Conservation (phyloP, 2,329 filamentous ascomycete genomes). For the Pseudogymnoascus sp. region DNA sequence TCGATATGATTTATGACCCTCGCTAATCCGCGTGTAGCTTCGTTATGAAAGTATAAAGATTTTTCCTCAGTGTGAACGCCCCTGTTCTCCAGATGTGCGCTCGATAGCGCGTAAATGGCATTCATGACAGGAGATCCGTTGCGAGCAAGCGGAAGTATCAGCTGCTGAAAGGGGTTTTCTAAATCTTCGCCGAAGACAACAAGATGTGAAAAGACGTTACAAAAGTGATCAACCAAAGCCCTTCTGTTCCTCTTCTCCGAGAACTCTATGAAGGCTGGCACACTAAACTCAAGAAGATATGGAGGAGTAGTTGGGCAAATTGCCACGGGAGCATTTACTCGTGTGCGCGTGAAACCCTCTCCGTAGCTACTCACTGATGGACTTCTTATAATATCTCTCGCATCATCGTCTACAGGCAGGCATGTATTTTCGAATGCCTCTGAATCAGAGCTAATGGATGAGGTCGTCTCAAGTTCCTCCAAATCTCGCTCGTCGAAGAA, state of each 20-base stretch:
- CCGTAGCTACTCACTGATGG: neutral
- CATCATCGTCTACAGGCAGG: neutral
- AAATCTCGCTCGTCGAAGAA: neutral
- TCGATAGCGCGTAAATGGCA: constrained; percentile 75
- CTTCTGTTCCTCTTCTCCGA: constrained; percentile 47
- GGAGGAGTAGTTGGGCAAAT: neutral
- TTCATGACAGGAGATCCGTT: constrained; percentile 60
- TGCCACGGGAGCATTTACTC: neutral
- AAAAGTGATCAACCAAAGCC: constrained; percentile 54
- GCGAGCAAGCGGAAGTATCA: constrained; percentile 53
- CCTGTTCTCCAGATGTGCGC: constrained; percentile 71
- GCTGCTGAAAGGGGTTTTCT: constrained; percentile 56
- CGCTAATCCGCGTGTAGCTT: constrained; percentile 51
- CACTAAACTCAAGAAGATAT: constrained; percentile 41
- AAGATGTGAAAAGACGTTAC: constrained; percentile 56
- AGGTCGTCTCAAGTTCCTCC: neutral
- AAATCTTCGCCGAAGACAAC: constrained; percentile 58
- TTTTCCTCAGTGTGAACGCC: constrained; percentile 46
- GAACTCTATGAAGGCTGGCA: constrained; percentile 51
- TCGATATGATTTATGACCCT: constrained; percentile 48
- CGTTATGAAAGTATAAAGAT: constrained; percentile 53
- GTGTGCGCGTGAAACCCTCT: constrained; percentile 19
- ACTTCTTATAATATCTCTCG: neutral
- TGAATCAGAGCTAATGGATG: neutral
- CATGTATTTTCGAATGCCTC: neutral